Conservation (phyloP, 1,139 yeast genomes). For the Nematodospora anomalae region DNA sequence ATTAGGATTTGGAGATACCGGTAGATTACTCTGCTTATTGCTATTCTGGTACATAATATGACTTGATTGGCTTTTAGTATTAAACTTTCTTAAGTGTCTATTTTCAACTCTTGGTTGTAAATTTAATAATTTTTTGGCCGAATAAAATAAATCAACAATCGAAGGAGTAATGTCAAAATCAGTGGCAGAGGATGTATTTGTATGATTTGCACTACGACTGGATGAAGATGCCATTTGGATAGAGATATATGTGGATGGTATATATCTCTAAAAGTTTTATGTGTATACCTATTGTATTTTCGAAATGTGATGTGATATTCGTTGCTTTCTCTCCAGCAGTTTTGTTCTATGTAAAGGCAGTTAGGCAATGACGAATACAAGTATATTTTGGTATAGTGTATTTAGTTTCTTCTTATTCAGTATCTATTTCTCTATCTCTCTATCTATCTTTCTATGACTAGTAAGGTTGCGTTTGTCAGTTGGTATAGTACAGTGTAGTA, state of each 20-base stretch:
- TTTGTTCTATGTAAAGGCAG: too few species aligned
- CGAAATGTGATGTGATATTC: too few species aligned
- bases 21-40: neutral
- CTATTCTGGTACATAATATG: conserved; percentile 12
- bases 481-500: too few species aligned
- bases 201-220: neutral
- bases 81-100: conserved; percentile 40
- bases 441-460: too few species aligned
- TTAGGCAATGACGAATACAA: too few species aligned
- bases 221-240: neutral
- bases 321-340: too few species aligned
- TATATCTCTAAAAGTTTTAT: neutral
- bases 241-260: neutral
- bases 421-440: too few species aligned
- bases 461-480: too few species aligned
- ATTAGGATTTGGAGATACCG: neutral
- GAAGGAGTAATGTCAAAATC: conserved; percentile 28
- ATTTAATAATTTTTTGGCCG: conserved; percentile 42
- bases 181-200: neutral
- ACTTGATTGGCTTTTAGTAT: conserved; percentile 24
- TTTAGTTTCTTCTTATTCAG: too few species aligned
- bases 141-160: conserved; percentile 43
- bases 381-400: too few species aligned
- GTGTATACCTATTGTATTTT: neutral
- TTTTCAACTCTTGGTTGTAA: conserved; percentile 45